Evolutionary conservation across 169 alveolate species (phyloP), one percentile per base, ranked within the genome.

Genomic region (Theileria annulata): DNA sequence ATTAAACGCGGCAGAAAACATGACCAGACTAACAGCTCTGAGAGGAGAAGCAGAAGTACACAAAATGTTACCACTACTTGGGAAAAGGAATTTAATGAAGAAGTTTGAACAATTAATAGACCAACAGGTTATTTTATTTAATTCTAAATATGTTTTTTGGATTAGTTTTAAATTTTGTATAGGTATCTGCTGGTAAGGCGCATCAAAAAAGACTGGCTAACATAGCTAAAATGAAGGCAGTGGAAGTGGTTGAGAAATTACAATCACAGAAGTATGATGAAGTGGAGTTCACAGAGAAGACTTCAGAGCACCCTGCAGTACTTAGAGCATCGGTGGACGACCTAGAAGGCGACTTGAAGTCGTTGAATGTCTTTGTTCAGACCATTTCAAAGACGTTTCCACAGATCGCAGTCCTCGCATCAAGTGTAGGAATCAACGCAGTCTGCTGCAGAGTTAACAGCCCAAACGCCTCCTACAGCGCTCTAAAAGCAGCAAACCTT

Each of bases 131-230:
- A 35, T 8, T 35, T 35, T n/a, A n/a, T n/a, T n/a, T n/a, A n/a
- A n/a, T n/a, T n/a, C n/a, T n/a, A n/a, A n/a, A n/a, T n/a, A n/a
- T n/a, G n/a, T n/a, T n/a, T 54, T 54, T 54, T 54, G 27, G 63
- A 21, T 12, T 54, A 21, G 63, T 5, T 35, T 35, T 5, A 30
- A 3, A 59, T 13, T 37, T 13, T 37, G 51, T 48, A 23, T 66
- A 78, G 86, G 33, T 78, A 48, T 73, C 59, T 17, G 88, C 84
- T 64, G 75, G 72, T 10, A 80, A 80, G 64, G 84, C 71, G 12
- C 82, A 80, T 77, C 88, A 80, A 51, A 80, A 80, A 71, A 58
- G 72, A 25, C 79, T 80, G n/a, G 76, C 74, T 15, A 72, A 33
- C 42, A 23, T 80, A 2, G 88, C 84, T 30, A 80, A 80, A 66